Percentiles rank a stretch among this genome's conserved stretches.
Evolutionary conservation across 2,329 filamentous ascomycete species (phyloP).

Genomic region (Penicillium sp.): DNA sequence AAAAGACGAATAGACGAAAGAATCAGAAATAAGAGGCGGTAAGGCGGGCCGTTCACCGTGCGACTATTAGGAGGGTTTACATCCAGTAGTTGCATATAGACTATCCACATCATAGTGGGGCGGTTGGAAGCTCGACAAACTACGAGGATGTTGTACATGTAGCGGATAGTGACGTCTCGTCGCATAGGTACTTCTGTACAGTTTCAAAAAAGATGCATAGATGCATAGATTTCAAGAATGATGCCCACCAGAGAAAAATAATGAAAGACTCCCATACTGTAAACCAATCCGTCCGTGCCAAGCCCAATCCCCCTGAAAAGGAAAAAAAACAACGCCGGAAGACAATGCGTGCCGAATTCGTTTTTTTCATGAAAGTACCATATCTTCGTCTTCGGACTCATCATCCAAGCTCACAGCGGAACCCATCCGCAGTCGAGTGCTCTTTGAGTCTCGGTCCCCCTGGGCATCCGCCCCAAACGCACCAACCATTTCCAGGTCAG

Average conservation of each 20-base stretch:
- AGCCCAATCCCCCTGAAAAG: slow-evolving; percentile 9
- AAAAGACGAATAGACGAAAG: neutral
- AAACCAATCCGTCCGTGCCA: slow-evolving; percentile 14
- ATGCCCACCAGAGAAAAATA: slow-evolving; percentile 2
- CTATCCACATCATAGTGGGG: slow-evolving; percentile 1
- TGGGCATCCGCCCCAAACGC: slow-evolving; percentile 58
- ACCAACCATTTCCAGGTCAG: slow-evolving; percentile 73
- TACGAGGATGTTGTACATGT: slow-evolving; percentile 2
- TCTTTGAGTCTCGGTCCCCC: slow-evolving; percentile 44
- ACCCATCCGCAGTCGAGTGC: slow-evolving; percentile 36
- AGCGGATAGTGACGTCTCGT: neutral
- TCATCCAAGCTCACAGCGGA: slow-evolving; percentile 47
- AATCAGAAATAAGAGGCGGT: slow-evolving; percentile 11
- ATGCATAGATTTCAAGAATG: neutral
- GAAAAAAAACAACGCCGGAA: slow-evolving; percentile 25
- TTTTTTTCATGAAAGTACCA: slow-evolving; percentile 50
- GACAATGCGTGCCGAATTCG: slow-evolving; percentile 28
- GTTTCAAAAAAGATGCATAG: slow-evolving; percentile 1
- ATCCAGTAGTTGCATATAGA: neutral
- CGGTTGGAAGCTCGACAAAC: neutral
- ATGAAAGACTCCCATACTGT: neutral
- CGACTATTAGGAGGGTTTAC: neutral
- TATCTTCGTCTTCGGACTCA: slow-evolving; percentile 56
- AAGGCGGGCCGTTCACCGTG: slow-evolving; percentile 27
- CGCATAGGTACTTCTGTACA: slow-evolving; percentile 9